Evolutionary conservation across 1,139 yeast genomes (phyloP), one percentile per base, ranked within the genome.

Genomic region (Suhomyces bolitotheri): DNA sequence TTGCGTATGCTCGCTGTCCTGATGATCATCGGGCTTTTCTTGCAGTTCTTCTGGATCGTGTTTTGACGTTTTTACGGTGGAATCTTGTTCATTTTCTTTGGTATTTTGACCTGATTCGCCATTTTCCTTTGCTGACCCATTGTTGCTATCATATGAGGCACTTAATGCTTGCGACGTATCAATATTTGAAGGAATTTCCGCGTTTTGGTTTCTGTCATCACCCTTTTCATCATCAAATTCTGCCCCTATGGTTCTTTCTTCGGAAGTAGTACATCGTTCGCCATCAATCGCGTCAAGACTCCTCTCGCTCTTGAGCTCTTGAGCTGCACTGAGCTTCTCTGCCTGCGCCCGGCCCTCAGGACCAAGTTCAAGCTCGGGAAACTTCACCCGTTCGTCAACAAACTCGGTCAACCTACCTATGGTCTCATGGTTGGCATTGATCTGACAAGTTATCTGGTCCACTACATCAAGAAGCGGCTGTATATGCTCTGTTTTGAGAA

Each of bases 401-500:
- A 47, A 33, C 6, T 33, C n/a, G 4, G 61, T 48, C 21, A 66
- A 36, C 8, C 51, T 42, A 15, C 49, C 47, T 7, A 66, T 52
- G 12, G 53, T 39, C 7, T 23, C 34, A 20, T 58, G 64, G 43
- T 64, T 66, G 26, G 50, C 41, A 22, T 47, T 48, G 7, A 68
- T 45, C 25, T 54, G 54, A 1, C 29, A n/a, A 10, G 51, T 40
- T 9, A 68, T 43, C 19, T 52, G 49, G n/a, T 47, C 48, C 1
- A 63, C 43, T 7, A 60, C 41, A 2, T 47, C 51, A 1, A 54
- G 25, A 13, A 68, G 47, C 4, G 72, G 71, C 27, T 57, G 58
- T 28, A 58, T 51, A 39, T 63, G 66, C 39, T 69, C 75, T 6
- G 71, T 66, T 36, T 64, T 66, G 22, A 67, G 52, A 29, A 64